phyloP scores from a whole-genome alignment of 2,329 filamentous ascomycete genomes.

The Colletotrichum camelliae region DNA sequence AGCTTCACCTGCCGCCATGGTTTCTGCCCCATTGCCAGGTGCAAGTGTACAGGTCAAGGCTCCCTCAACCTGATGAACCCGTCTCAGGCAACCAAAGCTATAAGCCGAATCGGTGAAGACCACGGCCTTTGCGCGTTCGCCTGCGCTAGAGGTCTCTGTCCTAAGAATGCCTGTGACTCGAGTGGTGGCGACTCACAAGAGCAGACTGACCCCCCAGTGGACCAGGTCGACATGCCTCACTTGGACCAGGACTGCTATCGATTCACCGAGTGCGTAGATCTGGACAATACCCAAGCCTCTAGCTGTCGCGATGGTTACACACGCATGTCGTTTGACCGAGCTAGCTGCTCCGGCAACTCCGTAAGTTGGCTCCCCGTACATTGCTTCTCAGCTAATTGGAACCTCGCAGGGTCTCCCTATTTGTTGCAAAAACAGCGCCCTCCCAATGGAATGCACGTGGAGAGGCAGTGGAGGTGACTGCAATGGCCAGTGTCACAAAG shows the following conservation, averaged over 20 bases:
- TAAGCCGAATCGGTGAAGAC: background rate
- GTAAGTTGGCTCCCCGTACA: background rate
- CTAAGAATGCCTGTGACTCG: constrained; percentile 27
- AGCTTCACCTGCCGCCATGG: constrained; percentile 50
- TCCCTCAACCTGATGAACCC: background rate
- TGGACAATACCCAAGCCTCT: background rate
- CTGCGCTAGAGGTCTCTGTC: background rate
- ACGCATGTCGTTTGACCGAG: background rate
- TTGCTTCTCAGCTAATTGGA: background rate
- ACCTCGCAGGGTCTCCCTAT: background rate
- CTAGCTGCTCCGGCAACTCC: background rate
- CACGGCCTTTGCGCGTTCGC: background rate
- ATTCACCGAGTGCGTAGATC: background rate
- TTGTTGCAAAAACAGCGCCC: background rate
- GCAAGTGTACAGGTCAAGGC: constrained; percentile 22
- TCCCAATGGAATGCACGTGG: constrained; percentile 3
- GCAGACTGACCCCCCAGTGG: background rate
- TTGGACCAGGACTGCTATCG: background rate
- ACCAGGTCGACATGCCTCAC: background rate
- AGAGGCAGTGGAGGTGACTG: constrained; percentile 14
- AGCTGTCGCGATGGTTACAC: background rate
- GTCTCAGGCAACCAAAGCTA: background rate
- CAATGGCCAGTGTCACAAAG: constrained; percentile 19
- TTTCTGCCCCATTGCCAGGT: constrained; percentile 43
- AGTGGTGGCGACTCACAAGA: background rate